Percentiles rank a stretch among this genome's conserved stretches.
These are phyloP conservation scores for Debaryomyces robertsiae DNA, from an alignment of 1,139 yeast species.

Conservation along the genomic window DNA sequence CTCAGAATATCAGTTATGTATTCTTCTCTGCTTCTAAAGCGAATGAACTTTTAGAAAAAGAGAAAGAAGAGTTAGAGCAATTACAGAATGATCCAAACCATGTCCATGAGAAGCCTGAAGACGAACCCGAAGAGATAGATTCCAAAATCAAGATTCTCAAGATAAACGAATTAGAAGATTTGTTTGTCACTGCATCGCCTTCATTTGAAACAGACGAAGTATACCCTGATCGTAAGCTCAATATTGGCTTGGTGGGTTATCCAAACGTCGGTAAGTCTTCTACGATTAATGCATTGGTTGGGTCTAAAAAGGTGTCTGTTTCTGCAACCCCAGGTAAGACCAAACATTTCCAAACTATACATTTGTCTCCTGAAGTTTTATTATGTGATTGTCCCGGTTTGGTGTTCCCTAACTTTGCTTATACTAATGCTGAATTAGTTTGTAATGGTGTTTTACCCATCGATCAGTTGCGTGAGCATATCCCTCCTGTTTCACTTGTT, in stretches of 20 bases:
- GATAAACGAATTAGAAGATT: constrained; percentile 80
- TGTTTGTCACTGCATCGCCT: constrained; percentile 83
- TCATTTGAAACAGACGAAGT: constrained; percentile 56
- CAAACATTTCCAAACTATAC: constrained; percentile 96
- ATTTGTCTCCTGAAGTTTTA: constrained; percentile 77
- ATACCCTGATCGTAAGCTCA: constrained; percentile 64
- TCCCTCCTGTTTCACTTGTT: constrained; percentile 88
- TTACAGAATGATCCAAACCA: constrained; percentile 20
- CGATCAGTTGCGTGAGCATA: constrained; percentile 90
- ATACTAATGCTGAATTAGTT: constrained; percentile 93
- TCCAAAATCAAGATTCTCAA: constrained; percentile 70
- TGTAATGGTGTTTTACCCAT: constrained; percentile 98
- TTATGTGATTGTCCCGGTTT: constrained; percentile 99
- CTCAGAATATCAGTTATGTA: constrained; percentile 74
- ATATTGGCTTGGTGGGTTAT: constrained; percentile 95
- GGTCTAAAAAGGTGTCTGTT: constrained; percentile 95
- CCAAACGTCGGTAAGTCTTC: constrained; percentile 98
- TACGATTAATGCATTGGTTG: constrained; percentile 92
- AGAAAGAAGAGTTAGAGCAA: constrained; percentile 45
- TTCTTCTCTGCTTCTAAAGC: constrained; percentile 93
- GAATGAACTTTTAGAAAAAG: constrained; percentile 65
- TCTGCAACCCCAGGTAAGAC: constrained; percentile 99
- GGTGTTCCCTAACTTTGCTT: constrained; percentile 97
- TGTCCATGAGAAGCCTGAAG: constrained; percentile 12
- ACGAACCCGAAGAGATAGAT: constrained; percentile 21